phyloP scores from a whole-genome alignment of 1,139 yeast species.

The Nadsonia starkeyi-henricii region DNA sequence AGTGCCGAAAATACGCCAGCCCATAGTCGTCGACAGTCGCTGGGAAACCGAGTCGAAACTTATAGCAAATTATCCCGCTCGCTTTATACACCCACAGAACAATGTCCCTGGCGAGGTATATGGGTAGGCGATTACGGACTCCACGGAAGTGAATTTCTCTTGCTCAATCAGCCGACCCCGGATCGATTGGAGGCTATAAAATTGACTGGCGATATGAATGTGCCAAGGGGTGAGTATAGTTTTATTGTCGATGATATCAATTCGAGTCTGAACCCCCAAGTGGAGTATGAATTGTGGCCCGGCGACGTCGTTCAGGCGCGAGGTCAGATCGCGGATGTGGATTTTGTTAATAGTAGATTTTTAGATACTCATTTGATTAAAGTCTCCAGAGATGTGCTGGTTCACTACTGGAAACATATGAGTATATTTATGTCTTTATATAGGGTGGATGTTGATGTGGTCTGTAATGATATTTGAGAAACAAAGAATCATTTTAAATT shows the following conservation, averaged over 20 bases:
- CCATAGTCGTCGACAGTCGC: too few species aligned
- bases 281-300: constrained; percentile 15
- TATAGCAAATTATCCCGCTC: neutral
- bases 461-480: too few species aligned
- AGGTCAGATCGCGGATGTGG: constrained; percentile 16
- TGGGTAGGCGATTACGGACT: constrained; percentile 17
- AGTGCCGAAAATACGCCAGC: too few species aligned
- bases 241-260: constrained; percentile 17
- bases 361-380: neutral
- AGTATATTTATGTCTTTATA: neutral
- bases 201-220: constrained; percentile 18
- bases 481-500: too few species aligned
- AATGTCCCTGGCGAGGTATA: constrained; percentile 16
- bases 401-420: neutral
- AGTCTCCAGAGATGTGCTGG: neutral
- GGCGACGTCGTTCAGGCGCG: constrained; percentile 14
- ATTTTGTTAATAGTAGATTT: constrained; percentile 12
- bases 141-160: constrained; percentile 13
- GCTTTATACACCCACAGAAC: neutral
- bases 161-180: constrained; percentile 15
- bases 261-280: constrained; percentile 11
- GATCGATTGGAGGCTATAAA: constrained; percentile 18
- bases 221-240: constrained; percentile 20
- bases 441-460: neutral
- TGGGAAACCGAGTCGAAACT: neutral